A percentile compares a stretch with the other conserved stretches of the same genome.
phyloP scores from a whole-genome alignment of 257 asterid species.

The Nicotiana tabacum region DNA sequence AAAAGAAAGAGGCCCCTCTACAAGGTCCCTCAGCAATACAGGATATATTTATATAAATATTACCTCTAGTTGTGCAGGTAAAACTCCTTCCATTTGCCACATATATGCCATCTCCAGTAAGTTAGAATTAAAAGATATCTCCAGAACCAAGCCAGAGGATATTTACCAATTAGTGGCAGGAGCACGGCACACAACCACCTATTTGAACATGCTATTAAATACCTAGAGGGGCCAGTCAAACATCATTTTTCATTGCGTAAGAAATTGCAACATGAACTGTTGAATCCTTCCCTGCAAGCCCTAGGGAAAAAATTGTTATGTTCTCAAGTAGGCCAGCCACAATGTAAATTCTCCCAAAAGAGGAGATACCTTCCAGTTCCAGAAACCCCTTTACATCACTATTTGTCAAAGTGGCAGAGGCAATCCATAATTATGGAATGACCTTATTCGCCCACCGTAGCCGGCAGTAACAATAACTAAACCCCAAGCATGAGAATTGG shows the following conservation, averaged over 20 bases:
- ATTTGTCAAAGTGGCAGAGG: constrained; percentile 51
- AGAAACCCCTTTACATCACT: background rate
- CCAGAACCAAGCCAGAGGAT: background rate
- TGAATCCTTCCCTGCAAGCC: background rate
- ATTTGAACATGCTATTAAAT: background rate
- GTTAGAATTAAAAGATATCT: background rate
- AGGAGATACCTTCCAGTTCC: constrained; percentile 4
- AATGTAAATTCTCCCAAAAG: background rate
- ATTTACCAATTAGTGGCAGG: background rate
- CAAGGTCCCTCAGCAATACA: constrained; percentile 27
- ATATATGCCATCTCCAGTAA: background rate
- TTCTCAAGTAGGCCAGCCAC: background rate
- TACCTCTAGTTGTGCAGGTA: background rate
- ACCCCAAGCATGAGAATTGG: constrained; percentile 72
- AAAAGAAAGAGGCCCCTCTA: constrained; percentile 19
- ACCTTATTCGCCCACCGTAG: constrained; percentile 83
- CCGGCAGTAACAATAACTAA: constrained; percentile 81
- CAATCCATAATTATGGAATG: constrained; percentile 84
- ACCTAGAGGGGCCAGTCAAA: background rate
- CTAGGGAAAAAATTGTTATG: background rate
- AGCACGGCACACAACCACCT: background rate
- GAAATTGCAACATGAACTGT: background rate
- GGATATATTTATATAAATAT: background rate
- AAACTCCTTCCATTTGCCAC: background rate
- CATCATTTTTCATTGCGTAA: background rate